A percentile compares a stretch with the other conserved stretches of the same genome.
phyloP scores from a whole-genome alignment of 225 moss, liverwort and hornwort species.

The Takakia lepidozioides region DNA sequence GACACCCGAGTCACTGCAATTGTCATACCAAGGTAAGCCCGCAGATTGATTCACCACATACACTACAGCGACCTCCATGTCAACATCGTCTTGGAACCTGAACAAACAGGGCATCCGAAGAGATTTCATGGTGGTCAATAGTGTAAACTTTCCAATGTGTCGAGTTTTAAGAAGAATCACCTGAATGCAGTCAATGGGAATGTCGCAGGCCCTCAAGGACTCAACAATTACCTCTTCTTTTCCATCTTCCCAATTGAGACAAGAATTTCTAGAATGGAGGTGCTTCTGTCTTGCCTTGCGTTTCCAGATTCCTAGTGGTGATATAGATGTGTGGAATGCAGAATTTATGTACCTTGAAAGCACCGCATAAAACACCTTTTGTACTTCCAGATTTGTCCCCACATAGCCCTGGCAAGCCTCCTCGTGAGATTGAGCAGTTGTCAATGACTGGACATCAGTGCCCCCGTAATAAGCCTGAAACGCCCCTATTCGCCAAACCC shows the following conservation, averaged over 20 bases:
- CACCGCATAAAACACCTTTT: constrained; percentile 22
- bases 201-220: too few species aligned
- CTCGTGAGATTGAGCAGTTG: constrained; percentile 1
- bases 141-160: too few species aligned
- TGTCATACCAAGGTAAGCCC: constrained; percentile 17
- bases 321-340: too few species aligned
- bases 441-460: neutral
- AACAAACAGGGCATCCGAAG: neutral
- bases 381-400: constrained; percentile 30
- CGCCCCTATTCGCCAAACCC: constrained; percentile 26
- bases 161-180: too few species aligned
- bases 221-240: too few species aligned
- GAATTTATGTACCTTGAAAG: constrained; percentile 22
- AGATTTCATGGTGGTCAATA: neutral
- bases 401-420: constrained; percentile 18
- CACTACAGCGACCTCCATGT: constrained; percentile 52
- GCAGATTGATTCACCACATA: constrained; percentile 12
- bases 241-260: too few species aligned
- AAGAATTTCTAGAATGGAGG: too few species aligned
- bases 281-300: too few species aligned
- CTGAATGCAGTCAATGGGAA: too few species aligned
- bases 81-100: constrained; percentile 40
- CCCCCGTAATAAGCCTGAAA: constrained; percentile 30
- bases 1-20: constrained; percentile 8
- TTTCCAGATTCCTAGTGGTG: too few species aligned